Percentiles rank a stretch among this genome's conserved stretches.
Conservation (phyloP, 257 asterid genomes). For the Catharanthus roseus region DNA sequence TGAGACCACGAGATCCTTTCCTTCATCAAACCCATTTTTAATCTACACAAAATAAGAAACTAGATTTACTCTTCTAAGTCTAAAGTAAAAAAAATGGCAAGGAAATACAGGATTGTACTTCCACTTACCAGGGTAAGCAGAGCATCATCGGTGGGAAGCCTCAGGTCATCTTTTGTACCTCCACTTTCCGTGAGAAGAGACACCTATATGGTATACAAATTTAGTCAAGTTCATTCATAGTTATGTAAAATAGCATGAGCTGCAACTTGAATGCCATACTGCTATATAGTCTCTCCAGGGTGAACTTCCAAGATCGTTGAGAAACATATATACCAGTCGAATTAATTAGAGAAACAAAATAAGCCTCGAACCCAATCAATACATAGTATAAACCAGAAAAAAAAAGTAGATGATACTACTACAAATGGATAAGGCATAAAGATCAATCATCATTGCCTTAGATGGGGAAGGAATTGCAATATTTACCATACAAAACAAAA, state of each 20-base stretch:
- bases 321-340: neutral
- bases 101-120: neutral
- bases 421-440: neutral
- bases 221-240: neutral
- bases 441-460: neutral
- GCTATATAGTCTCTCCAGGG: neutral
- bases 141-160: constrained; percentile 70
- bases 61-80: neutral
- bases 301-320: neutral
- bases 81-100: neutral
- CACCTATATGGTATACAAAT: constrained; percentile 34
- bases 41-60: constrained; percentile 26
- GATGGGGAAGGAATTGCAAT: neutral
- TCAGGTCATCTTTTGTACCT: constrained; percentile 66
- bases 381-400: neutral
- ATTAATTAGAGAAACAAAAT: neutral
- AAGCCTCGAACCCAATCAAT: neutral
- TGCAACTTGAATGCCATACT: neutral
- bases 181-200: constrained; percentile 79
- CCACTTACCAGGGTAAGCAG: constrained; percentile 52
- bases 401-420: no score
- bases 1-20: constrained; percentile 64
- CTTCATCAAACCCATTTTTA: constrained; percentile 57
- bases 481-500: neutral
- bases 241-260: neutral